Evolutionary conservation across 2,329 filamentous ascomycete genomes (phyloP), one percentile per base, ranked within the genome.

Genomic region (Pezicula neosporulosa): DNA sequence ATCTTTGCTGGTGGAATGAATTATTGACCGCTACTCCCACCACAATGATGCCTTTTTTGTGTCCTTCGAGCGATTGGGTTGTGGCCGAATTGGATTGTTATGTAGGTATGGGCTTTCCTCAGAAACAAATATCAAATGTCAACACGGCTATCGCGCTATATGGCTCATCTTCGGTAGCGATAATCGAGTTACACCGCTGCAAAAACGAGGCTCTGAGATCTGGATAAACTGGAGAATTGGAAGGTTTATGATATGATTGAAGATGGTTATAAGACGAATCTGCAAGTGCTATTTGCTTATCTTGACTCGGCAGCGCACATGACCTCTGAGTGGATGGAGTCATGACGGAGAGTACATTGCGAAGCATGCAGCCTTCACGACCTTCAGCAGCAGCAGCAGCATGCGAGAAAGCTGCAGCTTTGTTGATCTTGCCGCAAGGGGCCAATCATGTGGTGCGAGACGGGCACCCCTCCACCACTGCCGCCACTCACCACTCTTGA

Each of bases 1-100:
- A 70, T 70, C 28, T 6, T 44, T 28, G 37, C 45, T 56, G n/a
- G 8, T 39, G 37, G 24, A 27, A 6, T 4, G 6, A 9, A 10
- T 9, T 19, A 37, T 27, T 13, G 13, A 46, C 12, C 37, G 7
- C 27, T 13, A 10, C 37, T 39, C n/a, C 37, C 37, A 39, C 37
- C 9, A 33, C 30, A 10, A 33, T 7, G 12, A 10, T 12, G 30
- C 30, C 30, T 13, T 7, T 13, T 33, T 33, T 33, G 30, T 9
- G 30, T 33, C 30, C 30, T 33, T 9, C 3, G 30, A 33, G 30
- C 9, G 12, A 10, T 33, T 13, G 30, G 12, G 12, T 33, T 13
- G 30, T 33, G 30, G 30, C 30, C 9, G 10, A 33, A 33, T 33
- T 10, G 6, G 30, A 33, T 13, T 39, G n/a, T 39, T 39, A 39